Evolutionary conservation across 2,329 filamentous ascomycete genomes (phyloP), one percentile per base, ranked within the genome.

Genomic region (Mollisia scopiformis): DNA sequence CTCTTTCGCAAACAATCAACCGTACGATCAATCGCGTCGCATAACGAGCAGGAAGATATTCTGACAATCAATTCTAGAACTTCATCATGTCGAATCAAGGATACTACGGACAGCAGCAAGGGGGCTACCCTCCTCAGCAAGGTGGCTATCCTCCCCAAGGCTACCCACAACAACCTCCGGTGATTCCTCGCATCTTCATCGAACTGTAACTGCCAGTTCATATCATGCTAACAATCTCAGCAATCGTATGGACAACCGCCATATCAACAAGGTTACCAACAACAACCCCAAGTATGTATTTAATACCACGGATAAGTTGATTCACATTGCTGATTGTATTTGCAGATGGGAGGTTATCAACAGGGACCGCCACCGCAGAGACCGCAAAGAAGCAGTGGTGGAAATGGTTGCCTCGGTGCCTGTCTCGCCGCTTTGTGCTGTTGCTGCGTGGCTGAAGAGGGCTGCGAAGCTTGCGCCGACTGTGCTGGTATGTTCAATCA

Each of bases 401-500:
- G 75, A 52, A 73, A 75, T 31, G 75, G 70, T 31, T 75, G 76
- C 28, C 75, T 75, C 46, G 71, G 67, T 27, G 77, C 78, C 57
- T 82, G 79, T 64, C 71, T 82, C 46, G 73, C 76, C 62, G 77
- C 75, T 14, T 66, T 81, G 39, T 82, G 80, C 70, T 82, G 80
- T 69, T 83, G 81, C 72, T 83, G 80, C 67, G 75, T 80, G 57
- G 79, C 77, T 64, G 80, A 82, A 66, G 78, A 82, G 66, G 76
- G 78, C 55, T 82, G 81, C 71, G 81, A 84, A 67, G 79, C 78
- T 67, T 82, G 79, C 64, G 73, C 75, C 52, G 79, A 81, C 39
- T 82, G 80, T 72, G 65, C 64, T 50, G 70, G 69, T 68, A 64
- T 11, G 61, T 58, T 27, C 13, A 21, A 21, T 21, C n/a, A 21